phyloP scores from a whole-genome alignment of 768 basidiomycete species.

The Hygrocybe coccinea region DNA sequence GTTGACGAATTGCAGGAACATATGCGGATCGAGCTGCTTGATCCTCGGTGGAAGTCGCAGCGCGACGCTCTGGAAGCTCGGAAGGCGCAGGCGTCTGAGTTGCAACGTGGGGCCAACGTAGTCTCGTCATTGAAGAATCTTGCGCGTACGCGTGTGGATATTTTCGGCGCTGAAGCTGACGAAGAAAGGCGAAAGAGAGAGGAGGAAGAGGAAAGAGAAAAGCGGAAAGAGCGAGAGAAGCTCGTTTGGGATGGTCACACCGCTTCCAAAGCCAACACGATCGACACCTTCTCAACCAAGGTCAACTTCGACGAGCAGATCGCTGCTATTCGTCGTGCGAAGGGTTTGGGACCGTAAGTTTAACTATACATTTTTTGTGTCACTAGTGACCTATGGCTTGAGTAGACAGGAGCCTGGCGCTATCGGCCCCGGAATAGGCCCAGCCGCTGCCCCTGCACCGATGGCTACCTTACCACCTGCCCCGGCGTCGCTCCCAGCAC shows the following conservation, averaged over 20 bases:
- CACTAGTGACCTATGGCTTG: constrained; percentile 13
- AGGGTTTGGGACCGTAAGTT: constrained; percentile 82
- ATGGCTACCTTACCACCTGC: constrained; percentile 62
- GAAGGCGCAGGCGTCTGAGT: constrained; percentile 82
- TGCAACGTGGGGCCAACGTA: constrained; percentile 89
- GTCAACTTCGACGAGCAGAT: constrained; percentile 98
- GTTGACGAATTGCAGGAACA: constrained; percentile 95
- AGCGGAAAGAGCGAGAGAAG: constrained; percentile 85
- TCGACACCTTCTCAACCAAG: constrained; percentile 89
- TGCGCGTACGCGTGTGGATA: constrained; percentile 92
- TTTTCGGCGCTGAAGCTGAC: constrained; percentile 92
- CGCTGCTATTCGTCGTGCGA: constrained; percentile 89
- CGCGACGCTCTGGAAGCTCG: constrained; percentile 84
- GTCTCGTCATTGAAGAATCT: constrained; percentile 89
- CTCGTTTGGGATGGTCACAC: constrained; percentile 99
- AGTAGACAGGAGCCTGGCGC: constrained; percentile 67
- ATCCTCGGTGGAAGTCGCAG: constrained; percentile 97
- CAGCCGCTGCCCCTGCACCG: constrained; percentile 65
- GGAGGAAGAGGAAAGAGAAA: constrained; percentile 79
- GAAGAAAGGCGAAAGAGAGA: constrained; percentile 84
- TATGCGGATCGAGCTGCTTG: constrained; percentile 95
- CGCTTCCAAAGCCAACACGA: constrained; percentile 83
- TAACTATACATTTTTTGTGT: constrained; percentile 7
- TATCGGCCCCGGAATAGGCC: constrained; percentile 49
- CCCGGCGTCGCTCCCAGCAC: constrained; percentile 69